Conservation (phyloP, 495 filamentous ascomycete genomes). For the Bryoglossum gracile region DNA sequence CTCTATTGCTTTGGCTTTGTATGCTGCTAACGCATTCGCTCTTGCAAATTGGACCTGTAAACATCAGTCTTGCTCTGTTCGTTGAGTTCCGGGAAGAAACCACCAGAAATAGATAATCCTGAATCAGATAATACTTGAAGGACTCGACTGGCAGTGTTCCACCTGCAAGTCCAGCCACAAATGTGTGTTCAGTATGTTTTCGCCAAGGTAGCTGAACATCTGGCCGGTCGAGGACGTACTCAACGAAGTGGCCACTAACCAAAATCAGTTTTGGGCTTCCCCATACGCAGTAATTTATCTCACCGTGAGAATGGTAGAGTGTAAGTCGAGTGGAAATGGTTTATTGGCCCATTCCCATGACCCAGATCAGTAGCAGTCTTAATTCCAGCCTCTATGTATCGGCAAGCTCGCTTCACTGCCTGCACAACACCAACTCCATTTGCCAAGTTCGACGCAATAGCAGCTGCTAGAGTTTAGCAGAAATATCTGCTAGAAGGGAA, state of each 20-base stretch:
- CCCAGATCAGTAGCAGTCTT: conserved; percentile 66
- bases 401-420: conserved; percentile 64
- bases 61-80: not conserved
- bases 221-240: conserved; percentile 69
- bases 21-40: conserved; percentile 73
- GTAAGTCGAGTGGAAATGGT: conserved; percentile 85
- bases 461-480: conserved; percentile 42
- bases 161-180: conserved; percentile 67
- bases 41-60: conserved; percentile 73
- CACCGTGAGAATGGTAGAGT: conserved; percentile 77
- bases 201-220: conserved; percentile 68
- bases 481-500: not conserved
- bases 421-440: conserved; percentile 46
- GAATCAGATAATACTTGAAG: conserved; percentile 80
- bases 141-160: conserved; percentile 62
- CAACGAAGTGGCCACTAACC: conserved; percentile 70
- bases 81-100: conserved; percentile 11
- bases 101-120: conserved; percentile 86
- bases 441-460: conserved; percentile 82
- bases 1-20: conserved; percentile 68
- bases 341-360: conserved; percentile 79
- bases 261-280: too few relatives aligned
- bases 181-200: conserved; percentile 68
- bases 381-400: conserved; percentile 81
- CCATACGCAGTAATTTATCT: conserved; percentile 28